Evolutionary conservation across 257 asterid species (phyloP).

Genomic region (Plantago major): DNA sequence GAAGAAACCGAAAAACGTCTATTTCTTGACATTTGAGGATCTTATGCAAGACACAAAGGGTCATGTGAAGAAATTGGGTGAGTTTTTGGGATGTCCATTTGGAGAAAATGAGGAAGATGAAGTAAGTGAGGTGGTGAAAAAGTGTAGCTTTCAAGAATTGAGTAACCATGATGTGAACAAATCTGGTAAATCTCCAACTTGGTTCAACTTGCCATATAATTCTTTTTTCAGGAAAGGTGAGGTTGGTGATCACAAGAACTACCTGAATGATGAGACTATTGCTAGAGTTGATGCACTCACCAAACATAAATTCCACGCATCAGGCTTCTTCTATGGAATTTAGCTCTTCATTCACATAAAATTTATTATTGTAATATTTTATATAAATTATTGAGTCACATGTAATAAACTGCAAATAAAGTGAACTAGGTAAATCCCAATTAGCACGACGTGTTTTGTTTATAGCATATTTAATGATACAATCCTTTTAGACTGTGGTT

Average conservation of each 20-base stretch:
- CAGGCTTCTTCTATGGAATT: constrained; percentile 21
- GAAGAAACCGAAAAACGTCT: constrained; percentile 13
- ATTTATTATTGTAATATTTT: no score
- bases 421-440: no score
- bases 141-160: constrained; percentile 20
- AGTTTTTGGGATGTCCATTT: constrained; percentile 26
- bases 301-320: constrained; percentile 15
- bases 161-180: constrained; percentile 22
- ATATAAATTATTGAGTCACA: no score
- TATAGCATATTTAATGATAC: no score
- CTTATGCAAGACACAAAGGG: constrained; percentile 15
- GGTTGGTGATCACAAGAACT: constrained; percentile 23
- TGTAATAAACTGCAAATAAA: no score
- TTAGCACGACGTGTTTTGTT: no score
- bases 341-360: constrained; percentile 3
- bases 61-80: constrained; percentile 27
- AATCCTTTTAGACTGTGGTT: no score
- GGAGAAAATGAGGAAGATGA: constrained; percentile 12
- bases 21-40: constrained; percentile 27
- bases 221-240: constrained; percentile 22
- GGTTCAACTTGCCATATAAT: constrained; percentile 18
- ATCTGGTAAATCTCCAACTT: constrained; percentile 12
- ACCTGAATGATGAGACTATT: constrained; percentile 12
- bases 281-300: constrained; percentile 21
- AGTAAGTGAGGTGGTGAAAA: constrained; percentile 16